A percentile compares a stretch with the other conserved stretches of the same genome.
Evolutionary conservation across 2,329 filamentous ascomycete genomes (phyloP).

Genomic region (Tolypocladium album): DNA sequence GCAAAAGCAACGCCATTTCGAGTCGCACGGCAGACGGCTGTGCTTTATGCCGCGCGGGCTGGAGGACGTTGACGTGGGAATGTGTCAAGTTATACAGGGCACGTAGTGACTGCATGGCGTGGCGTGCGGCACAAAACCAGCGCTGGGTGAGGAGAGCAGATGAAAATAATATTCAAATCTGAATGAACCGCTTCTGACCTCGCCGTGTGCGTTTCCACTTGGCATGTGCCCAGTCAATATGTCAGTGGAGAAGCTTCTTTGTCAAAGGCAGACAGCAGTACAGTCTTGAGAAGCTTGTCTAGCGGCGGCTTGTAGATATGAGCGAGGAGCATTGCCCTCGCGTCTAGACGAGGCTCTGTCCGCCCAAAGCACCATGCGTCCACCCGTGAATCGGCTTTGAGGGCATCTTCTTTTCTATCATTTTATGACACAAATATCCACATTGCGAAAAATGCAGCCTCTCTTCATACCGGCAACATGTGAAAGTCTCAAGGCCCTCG

Average conservation of each 20-base stretch:
- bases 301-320: no score
- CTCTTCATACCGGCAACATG: background rate
- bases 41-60: background rate
- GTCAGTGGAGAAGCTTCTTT: background rate
- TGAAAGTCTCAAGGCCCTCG: background rate
- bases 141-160: background rate
- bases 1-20: background rate
- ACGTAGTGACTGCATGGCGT: background rate
- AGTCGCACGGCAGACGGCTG: background rate
- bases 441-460: background rate
- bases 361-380: background rate
- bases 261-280: background rate
- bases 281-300: background rate
- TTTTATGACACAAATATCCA: background rate
- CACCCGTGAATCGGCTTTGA: background rate
- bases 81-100: background rate
- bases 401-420: background rate
- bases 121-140: background rate
- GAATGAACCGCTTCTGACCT: background rate
- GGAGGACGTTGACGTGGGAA: background rate
- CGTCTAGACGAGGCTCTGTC: background rate
- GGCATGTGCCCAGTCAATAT: background rate
- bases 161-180: background rate
- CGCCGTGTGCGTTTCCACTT: background rate
- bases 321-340: background rate